phyloP scores from a whole-genome alignment of 306 rosid genomes.

The Cicer yamashitae region DNA sequence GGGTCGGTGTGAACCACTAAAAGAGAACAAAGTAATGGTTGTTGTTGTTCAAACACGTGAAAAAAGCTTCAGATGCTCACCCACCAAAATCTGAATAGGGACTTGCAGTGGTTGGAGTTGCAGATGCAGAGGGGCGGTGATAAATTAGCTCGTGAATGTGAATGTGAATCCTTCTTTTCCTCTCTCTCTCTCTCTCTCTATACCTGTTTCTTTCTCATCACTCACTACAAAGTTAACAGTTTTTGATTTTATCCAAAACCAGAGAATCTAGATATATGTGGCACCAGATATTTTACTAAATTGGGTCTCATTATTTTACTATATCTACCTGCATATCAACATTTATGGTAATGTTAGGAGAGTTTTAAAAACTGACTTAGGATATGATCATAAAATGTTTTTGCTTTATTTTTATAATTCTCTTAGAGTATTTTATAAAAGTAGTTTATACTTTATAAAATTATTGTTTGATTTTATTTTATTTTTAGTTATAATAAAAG shows the following conservation, averaged over 20 bases:
- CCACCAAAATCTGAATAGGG: slow-evolving; percentile 36
- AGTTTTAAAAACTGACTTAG: too few species aligned
- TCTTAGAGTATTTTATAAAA: too few species aligned
- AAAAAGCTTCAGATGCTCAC: slow-evolving; percentile 49
- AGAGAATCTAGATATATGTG: slow-evolving; percentile 29
- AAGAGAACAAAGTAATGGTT: background rate
- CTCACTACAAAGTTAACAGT: slow-evolving; percentile 31
- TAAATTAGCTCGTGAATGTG: slow-evolving; percentile 59
- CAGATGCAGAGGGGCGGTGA: slow-evolving; percentile 46
- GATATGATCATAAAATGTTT: too few species aligned
- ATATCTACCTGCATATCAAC: too few species aligned
- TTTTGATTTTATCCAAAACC: slow-evolving; percentile 48
- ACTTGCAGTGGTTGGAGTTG: slow-evolving; percentile 43
- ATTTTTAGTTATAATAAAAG: too few species aligned
- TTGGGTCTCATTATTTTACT: too few species aligned
- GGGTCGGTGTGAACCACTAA: slow-evolving; percentile 35
- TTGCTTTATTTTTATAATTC: too few species aligned
- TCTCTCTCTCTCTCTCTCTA: background rate
- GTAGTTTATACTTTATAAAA: too few species aligned
- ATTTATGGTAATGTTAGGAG: too few species aligned
- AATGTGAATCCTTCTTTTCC: slow-evolving; percentile 34
- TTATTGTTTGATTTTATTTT: too few species aligned
- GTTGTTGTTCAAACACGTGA: slow-evolving; percentile 65
- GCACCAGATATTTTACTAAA: slow-evolving; percentile 22
- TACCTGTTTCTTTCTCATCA: slow-evolving; percentile 14